Percentiles rank a stretch among this genome's conserved stretches.
phyloP scores from a whole-genome alignment of 2,329 filamentous ascomycete genomes.

The Rhynchosporium graminicola region DNA sequence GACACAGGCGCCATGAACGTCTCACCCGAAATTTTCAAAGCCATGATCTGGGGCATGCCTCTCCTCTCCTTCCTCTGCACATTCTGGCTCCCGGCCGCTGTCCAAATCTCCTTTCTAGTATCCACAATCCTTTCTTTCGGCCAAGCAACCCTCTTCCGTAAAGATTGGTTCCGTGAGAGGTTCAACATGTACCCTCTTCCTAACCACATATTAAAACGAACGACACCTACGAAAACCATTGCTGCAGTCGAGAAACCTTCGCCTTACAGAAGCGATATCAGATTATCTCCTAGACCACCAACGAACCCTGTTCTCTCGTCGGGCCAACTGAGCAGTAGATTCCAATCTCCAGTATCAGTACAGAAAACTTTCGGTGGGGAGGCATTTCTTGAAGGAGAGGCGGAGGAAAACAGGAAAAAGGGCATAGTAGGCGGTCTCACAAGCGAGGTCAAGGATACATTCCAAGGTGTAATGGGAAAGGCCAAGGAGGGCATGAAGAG shows the following conservation, averaged over 20 bases:
- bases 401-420: neutral
- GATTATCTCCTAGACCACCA: neutral
- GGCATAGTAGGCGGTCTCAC: slow-evolving; percentile 23
- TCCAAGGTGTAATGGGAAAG: slow-evolving; percentile 29
- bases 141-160: slow-evolving; percentile 50
- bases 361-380: no score
- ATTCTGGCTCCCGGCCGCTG: slow-evolving; percentile 46
- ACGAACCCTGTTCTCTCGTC: slow-evolving; percentile 25
- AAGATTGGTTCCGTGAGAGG: slow-evolving; percentile 42
- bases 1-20: slow-evolving; percentile 47
- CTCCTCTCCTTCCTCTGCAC: slow-evolving; percentile 55
- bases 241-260: slow-evolving; percentile 1
- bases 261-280: slow-evolving; percentile 4
- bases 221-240: neutral
- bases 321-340: slow-evolving; percentile 23
- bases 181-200: slow-evolving; percentile 41
- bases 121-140: slow-evolving; percentile 43
- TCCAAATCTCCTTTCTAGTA: slow-evolving; percentile 64
- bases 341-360: slow-evolving; percentile 17
- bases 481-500: slow-evolving; percentile 41
- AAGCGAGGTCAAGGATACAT: slow-evolving; percentile 39
- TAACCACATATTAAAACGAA: no score
- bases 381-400: neutral
- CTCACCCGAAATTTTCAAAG: slow-evolving; percentile 41
- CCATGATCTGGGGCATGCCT: slow-evolving; percentile 53